Base-by-base conservation (phyloP, 2,329 filamentous ascomycete genomes). In the Trichoderma pleuroti region DNA sequence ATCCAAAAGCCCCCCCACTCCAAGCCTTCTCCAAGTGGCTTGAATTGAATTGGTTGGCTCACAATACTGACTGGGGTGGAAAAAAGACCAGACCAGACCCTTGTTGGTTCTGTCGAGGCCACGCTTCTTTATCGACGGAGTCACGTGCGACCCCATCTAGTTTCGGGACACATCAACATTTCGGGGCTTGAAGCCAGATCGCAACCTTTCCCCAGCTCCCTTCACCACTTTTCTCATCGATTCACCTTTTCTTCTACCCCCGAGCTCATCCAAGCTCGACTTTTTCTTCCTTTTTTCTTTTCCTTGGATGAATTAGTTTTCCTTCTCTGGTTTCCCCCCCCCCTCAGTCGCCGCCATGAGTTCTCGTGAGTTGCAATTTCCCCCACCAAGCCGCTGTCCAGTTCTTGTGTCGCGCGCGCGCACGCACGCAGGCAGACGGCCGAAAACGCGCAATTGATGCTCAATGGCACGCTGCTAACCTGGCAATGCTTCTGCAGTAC, bases 401-500 rank as follows among this genome's bases (percentile, higher is more conserved):
- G 70, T 66, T n/a, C 36, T 74, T 75, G 72, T 74, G 60, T 74
- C 54, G 64, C 64, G 42, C 72, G 59, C 67, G 73, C 62, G 71
- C 26, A 4, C n/a, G n/a, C 66, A 57, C 64, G 60, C 62, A 9
- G 16, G 68, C 60, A 54, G 66, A 52, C 66, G 61, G 21, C 57
- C 24, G 21, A 54, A 36, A 67, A 70, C 72, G 75, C 74, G 73
- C 78, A 76, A 78, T 78, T 79, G 78, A 71, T 28, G 54, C 68
- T 64, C 71, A 64, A 74, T 71, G 68, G 68, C 39, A 71, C 63
- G 56, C 72, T 72, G 72, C 80, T 81, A 71, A 81, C 75, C 14
- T 70, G 71, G 65, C 70, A 59, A 70, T 72, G 72, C 62, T 61
- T 68, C 49, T 70, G 69, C 79, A 98, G 95, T 99, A 85, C 94